Evolutionary conservation across 345 rosid genomes (phyloP).

Genomic region (Trapa incisa): DNA sequence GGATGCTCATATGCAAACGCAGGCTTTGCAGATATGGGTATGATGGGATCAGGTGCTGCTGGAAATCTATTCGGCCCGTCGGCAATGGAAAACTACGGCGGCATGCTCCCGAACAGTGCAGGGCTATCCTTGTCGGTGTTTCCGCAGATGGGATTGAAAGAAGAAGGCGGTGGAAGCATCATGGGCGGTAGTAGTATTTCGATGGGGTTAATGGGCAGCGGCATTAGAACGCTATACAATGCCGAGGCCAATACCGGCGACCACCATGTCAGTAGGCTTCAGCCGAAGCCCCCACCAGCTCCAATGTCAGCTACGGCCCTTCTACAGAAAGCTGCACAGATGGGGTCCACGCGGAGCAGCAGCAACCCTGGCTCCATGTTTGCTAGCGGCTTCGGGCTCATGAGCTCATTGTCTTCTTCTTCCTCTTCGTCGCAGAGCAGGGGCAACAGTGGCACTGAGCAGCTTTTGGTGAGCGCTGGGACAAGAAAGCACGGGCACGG

Average conservation of each 20-base stretch:
- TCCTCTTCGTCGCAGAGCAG: background rate
- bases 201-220: background rate
- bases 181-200: background rate
- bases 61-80: slow-evolving; percentile 35
- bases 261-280: slow-evolving; percentile 21
- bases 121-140: background rate
- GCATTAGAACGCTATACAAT: background rate
- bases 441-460: background rate
- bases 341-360: slow-evolving; percentile 9
- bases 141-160: background rate
- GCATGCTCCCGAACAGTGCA: slow-evolving; percentile 5
- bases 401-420: background rate
- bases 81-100: slow-evolving; percentile 30
- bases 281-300: slow-evolving; percentile 9
- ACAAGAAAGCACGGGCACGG: background rate
- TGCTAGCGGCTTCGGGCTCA: slow-evolving; percentile 2
- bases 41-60: slow-evolving; percentile 27
- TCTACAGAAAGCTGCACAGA: slow-evolving; percentile 12
- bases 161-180: background rate
- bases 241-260: slow-evolving; percentile 16
- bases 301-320: slow-evolving; percentile 11
- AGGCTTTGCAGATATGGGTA: slow-evolving; percentile 42
- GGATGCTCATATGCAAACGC: background rate
- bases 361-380: slow-evolving; percentile 3
- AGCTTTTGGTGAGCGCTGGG: slow-evolving; percentile 1